Conservation (phyloP, 2,329 filamentous ascomycete genomes). For the Sphaceloma murrayae region DNA sequence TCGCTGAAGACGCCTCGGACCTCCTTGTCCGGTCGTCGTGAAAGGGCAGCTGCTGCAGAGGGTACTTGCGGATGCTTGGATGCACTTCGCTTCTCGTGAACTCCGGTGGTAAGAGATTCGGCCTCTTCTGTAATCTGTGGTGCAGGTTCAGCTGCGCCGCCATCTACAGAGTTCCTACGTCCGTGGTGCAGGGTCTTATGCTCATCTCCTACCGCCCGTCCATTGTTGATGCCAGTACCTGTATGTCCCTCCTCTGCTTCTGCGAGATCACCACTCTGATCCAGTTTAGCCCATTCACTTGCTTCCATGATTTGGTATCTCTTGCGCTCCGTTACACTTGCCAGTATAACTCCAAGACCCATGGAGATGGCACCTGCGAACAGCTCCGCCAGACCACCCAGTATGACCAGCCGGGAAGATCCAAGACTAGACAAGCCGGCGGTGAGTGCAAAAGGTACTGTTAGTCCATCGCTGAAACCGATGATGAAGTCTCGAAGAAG, state of each 20-base stretch:
- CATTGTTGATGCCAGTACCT: background rate
- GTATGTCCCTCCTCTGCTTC: background rate
- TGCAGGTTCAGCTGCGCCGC: too few species aligned
- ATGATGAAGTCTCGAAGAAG: slow-evolving; percentile 59
- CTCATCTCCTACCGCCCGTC: slow-evolving; percentile 32
- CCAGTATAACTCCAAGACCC: slow-evolving; percentile 66
- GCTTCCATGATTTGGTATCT: slow-evolving; percentile 43
- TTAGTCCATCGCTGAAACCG: slow-evolving; percentile 68
- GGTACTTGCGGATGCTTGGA: too few species aligned
- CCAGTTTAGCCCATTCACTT: slow-evolving; percentile 36
- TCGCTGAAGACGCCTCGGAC: slow-evolving; percentile 40
- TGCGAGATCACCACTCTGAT: background rate
- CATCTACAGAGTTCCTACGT: too few species aligned
- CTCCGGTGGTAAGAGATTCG: too few species aligned
- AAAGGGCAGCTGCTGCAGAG: too few species aligned
- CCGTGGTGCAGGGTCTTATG: too few species aligned
- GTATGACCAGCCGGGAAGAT: slow-evolving; percentile 29
- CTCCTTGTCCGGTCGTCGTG: slow-evolving; percentile 21
- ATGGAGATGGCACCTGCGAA: slow-evolving; percentile 68
- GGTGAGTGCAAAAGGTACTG: slow-evolving; percentile 69
- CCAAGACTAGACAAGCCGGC: slow-evolving; percentile 54
- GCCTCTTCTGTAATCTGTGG: too few species aligned
- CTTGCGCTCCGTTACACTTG: slow-evolving; percentile 48
- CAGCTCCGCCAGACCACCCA: slow-evolving; percentile 64
- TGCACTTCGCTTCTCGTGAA: too few species aligned